phyloP scores from a whole-genome alignment of 1,284 basidiomycete species.

The Leccinum solheimii region DNA sequence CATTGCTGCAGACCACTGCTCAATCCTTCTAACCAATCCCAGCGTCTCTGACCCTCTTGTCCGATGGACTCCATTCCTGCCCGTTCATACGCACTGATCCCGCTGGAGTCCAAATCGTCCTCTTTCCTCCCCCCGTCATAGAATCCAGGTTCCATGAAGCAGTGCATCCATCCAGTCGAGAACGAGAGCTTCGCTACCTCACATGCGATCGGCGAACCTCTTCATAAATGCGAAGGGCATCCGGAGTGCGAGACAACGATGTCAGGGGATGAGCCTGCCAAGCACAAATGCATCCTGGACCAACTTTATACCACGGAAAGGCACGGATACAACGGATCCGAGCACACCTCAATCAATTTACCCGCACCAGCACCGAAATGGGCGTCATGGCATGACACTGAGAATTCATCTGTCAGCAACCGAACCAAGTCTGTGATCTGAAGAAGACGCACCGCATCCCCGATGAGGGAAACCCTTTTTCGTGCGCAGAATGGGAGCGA shows the following conservation, averaged over 20 bases:
- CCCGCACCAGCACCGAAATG: conserved; percentile 32
- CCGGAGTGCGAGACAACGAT: conserved; percentile 18
- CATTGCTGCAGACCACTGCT: conserved; percentile 4
- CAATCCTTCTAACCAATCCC: conserved; percentile 1
- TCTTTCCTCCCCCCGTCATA: conserved; percentile 21
- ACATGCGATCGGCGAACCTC: conserved; percentile 24
- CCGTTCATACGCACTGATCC: conserved; percentile 13
- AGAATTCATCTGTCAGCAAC: neutral
- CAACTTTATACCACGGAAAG: neutral
- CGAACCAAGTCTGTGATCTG: neutral
- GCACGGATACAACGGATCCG: neutral
- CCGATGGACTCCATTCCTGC: conserved; percentile 14
- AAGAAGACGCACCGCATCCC: conserved; percentile 36
- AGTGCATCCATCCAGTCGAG: conserved; percentile 13
- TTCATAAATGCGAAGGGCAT: conserved; percentile 34
- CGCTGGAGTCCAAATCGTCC: conserved; percentile 14
- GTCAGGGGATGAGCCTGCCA: conserved; percentile 28
- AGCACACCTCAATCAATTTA: conserved; percentile 35
- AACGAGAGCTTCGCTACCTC: conserved; percentile 13
- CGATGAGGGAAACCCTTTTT: conserved; percentile 36
- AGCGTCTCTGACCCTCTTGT: conserved; percentile 2
- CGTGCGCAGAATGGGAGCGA: conserved; percentile 34
- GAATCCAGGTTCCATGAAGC: conserved; percentile 16
- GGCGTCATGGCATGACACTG: conserved; percentile 36
- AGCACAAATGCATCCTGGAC: conserved; percentile 40